phyloP scores from a whole-genome alignment of 2,329 filamentous ascomycete genomes.

The Xylariaceae sp. region DNA sequence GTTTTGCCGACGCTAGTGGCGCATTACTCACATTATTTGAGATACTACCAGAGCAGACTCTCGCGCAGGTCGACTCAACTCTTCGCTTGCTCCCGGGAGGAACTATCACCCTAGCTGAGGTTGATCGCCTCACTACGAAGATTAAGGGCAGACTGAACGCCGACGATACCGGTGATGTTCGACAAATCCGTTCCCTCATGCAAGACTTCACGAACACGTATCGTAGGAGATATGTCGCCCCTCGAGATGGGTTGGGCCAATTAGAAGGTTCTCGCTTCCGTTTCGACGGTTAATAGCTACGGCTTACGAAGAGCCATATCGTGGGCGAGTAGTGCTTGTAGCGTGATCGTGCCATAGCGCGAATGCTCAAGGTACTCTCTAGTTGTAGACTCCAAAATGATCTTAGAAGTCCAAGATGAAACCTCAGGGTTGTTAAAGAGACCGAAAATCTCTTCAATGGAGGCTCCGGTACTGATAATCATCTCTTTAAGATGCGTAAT shows the following conservation, averaged over 20 bases:
- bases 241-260: conserved; percentile 85
- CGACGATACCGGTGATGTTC: conserved; percentile 63
- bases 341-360: neutral
- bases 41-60: conserved; percentile 79
- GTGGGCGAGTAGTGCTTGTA: neutral
- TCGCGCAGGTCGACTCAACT: conserved; percentile 82
- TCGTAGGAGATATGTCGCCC: conserved; percentile 91
- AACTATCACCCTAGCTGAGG: conserved; percentile 79
- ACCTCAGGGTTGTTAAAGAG: neutral
- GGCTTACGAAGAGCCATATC: neutral
- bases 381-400: conserved; percentile 7
- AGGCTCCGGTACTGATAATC: neutral
- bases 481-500: neutral
- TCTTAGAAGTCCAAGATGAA: neutral
- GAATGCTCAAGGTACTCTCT: neutral
- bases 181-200: conserved; percentile 82
- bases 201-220: conserved; percentile 98
- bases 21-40: conserved; percentile 91
- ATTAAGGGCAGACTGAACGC: conserved; percentile 78
- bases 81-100: conserved; percentile 83
- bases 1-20: conserved; percentile 91
- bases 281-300: conserved; percentile 62
- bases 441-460: neutral
- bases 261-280: conserved; percentile 87
- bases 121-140: conserved; percentile 78